These are phyloP conservation scores for Aaosphaeria pasadenensis DNA, from an alignment of 2,329 filamentous ascomycete species.

Conservation along the genomic window DNA sequence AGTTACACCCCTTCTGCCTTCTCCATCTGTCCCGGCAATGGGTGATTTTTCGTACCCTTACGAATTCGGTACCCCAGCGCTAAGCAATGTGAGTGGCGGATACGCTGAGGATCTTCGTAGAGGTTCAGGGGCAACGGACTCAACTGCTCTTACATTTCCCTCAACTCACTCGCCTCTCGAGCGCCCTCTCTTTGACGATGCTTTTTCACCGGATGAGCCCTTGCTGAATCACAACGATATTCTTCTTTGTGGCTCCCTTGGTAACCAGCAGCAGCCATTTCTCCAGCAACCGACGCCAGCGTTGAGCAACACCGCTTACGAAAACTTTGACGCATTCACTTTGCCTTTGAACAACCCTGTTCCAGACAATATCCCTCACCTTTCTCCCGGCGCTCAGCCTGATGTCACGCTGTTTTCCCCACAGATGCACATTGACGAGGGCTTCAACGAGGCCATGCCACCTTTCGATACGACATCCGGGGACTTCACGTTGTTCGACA, in stretches of 20 bases:
- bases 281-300: conserved; percentile 53
- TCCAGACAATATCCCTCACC: conserved; percentile 44
- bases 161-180: conserved; percentile 42
- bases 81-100: conserved; percentile 16
- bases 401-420: conserved; percentile 69
- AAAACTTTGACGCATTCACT: conserved; percentile 40
- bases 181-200: conserved; percentile 42
- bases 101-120: conserved; percentile 36
- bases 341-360: conserved; percentile 21
- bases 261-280: conserved; percentile 58
- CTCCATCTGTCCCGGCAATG: conserved; percentile 39
- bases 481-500: conserved; percentile 63
- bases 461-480: conserved; percentile 31
- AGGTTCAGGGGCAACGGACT: conserved; percentile 35
- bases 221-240: conserved; percentile 62
- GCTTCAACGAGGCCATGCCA: conserved; percentile 55
- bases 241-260: conserved; percentile 56
- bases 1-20: conserved; percentile 38
- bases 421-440: conserved; percentile 61
- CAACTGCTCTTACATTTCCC: conserved; percentile 32
- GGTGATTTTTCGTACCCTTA: conserved; percentile 24
- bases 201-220: conserved; percentile 43
- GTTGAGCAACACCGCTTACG: conserved; percentile 27
- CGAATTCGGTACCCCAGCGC: conserved; percentile 29
- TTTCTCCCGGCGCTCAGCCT: conserved; percentile 67